Evolutionary conservation across 257 asterid genomes (phyloP).

Genomic region (Solanum boliviense): DNA sequence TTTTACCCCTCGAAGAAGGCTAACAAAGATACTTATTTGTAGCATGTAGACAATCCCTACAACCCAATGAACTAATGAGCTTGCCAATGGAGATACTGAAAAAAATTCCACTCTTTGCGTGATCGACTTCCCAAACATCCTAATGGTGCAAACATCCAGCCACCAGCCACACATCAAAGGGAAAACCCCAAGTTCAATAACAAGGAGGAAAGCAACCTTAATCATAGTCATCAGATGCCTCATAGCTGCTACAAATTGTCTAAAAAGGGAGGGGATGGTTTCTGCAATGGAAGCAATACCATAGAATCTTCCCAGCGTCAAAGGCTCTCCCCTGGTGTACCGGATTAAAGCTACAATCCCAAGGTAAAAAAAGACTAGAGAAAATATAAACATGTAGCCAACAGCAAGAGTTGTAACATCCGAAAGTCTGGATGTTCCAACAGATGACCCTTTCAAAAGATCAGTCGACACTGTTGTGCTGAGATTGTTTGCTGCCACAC

Average conservation of each 20-base stretch:
- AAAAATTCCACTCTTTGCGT: conserved; percentile 94
- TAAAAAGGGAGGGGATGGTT: conserved; percentile 82
- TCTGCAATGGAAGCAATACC: conserved; percentile 91
- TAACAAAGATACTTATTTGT: conserved; percentile 96
- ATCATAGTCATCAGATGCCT: conserved; percentile 98
- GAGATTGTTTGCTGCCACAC: conserved; percentile 40
- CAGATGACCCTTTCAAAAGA: conserved; percentile 45
- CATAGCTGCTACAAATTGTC: conserved; percentile 93
- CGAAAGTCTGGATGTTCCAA: conserved; percentile 72
- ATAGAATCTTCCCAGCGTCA: conserved; percentile 89
- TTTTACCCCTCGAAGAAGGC: conserved; percentile 98
- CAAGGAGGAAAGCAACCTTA: conserved; percentile 95
- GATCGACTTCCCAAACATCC: conserved; percentile 89
- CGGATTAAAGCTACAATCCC: conserved; percentile 75
- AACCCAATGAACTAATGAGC: conserved; percentile 98
- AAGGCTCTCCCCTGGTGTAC: conserved; percentile 87
- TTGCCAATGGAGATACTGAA: conserved; percentile 87
- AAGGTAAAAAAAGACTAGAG: conserved; percentile 69
- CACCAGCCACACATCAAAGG: conserved; percentile 99
- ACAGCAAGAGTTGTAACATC: conserved; percentile 98
- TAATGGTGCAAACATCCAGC: conserved; percentile 94
- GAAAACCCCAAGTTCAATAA: conserved; percentile 94
- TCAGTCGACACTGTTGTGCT: conserved; percentile 50
- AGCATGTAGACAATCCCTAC: conserved; percentile 97
- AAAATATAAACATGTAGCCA: conserved; percentile 77